These are phyloP conservation scores for Lasiodiplodia citricola DNA, from an alignment of 2,329 filamentous ascomycete genomes.

Conservation along the genomic window DNA sequence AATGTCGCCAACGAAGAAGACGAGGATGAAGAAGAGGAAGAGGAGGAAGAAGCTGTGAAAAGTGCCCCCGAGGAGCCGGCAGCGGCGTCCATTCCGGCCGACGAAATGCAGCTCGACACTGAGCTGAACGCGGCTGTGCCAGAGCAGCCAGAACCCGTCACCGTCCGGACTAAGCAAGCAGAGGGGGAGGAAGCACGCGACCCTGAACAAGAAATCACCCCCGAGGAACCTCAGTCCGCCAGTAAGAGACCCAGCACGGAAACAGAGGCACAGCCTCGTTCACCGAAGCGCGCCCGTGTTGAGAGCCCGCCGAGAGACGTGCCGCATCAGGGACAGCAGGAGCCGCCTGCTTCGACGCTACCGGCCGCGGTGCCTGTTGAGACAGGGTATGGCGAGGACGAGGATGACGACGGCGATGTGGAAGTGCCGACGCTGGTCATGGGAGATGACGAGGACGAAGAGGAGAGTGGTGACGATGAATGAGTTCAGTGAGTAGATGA, in stretches of 20 bases:
- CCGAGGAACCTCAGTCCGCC: background rate
- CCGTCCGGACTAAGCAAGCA: background rate
- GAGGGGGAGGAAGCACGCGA: background rate
- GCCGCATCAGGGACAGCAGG: background rate
- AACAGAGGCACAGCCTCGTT: slow-evolving; percentile 1
- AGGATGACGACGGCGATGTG: slow-evolving; percentile 24
- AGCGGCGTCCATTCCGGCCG: slow-evolving; percentile 1
- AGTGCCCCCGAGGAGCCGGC: slow-evolving; percentile 26
- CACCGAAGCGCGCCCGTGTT: slow-evolving; percentile 18
- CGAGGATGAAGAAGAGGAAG: slow-evolving; percentile 33
- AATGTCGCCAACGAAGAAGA: slow-evolving; percentile 28
- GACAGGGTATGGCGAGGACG: slow-evolving; percentile 9
- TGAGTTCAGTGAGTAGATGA: background rate
- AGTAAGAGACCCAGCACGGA: slow-evolving; percentile 20
- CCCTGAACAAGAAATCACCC: background rate
- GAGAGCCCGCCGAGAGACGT: slow-evolving; percentile 2
- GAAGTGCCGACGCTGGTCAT: slow-evolving; percentile 25
- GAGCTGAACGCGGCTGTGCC: background rate
- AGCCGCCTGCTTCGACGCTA: background rate
- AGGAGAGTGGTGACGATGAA: slow-evolving; percentile 2
- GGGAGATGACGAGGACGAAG: slow-evolving; percentile 16
- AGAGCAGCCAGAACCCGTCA: background rate
- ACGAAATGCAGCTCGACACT: slow-evolving; percentile 18
- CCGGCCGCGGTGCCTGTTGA: background rate
- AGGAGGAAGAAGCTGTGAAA: slow-evolving; percentile 30